Evolutionary conservation across 805 yeast species (phyloP).

Genomic region (Ogataea nonfermentans): DNA sequence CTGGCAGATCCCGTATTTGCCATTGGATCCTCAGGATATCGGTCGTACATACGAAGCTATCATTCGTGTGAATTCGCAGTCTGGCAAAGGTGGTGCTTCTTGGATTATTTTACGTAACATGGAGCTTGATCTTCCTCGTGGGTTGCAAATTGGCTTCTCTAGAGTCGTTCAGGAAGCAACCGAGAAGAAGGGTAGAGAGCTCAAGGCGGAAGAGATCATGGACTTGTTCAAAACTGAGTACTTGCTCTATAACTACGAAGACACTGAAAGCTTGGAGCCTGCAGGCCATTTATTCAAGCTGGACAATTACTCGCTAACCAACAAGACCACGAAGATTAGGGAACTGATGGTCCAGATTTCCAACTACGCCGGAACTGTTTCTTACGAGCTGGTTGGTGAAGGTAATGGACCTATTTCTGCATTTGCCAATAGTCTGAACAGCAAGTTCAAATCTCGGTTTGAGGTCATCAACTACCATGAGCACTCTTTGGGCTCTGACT

Average conservation of each 20-base stretch:
- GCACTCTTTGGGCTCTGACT: slow-evolving; percentile 75
- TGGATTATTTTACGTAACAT: slow-evolving; percentile 77
- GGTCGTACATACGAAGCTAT: slow-evolving; percentile 93
- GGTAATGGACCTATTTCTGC: slow-evolving; percentile 88
- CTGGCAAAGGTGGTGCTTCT: slow-evolving; percentile 88
- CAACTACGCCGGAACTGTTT: slow-evolving; percentile 37
- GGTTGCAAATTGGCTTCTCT: slow-evolving; percentile 74
- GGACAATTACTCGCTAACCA: slow-evolving; percentile 27
- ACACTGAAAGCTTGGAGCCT: slow-evolving; percentile 21
- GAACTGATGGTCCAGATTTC: slow-evolving; percentile 48
- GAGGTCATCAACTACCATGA: slow-evolving; percentile 73
- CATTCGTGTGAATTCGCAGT: slow-evolving; percentile 82
- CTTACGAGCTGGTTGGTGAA: slow-evolving; percentile 45
- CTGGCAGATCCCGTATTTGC: slow-evolving; percentile 81
- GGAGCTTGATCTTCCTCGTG: slow-evolving; percentile 80
- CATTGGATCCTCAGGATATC: slow-evolving; percentile 80
- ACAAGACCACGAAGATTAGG: slow-evolving; percentile 41
- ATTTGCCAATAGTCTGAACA: slow-evolving; percentile 58
- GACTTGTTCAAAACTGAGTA: slow-evolving; percentile 63
- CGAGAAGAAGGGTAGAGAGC: slow-evolving; percentile 70
- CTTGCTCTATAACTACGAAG: slow-evolving; percentile 37
- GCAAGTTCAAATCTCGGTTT: slow-evolving; percentile 45
- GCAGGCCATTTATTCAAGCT: slow-evolving; percentile 25
- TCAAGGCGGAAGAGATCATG: slow-evolving; percentile 61
- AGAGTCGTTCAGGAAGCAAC: slow-evolving; percentile 67